phyloP scores from a whole-genome alignment of 2,329 filamentous ascomycete species.

The Dothistroma septosporum region DNA sequence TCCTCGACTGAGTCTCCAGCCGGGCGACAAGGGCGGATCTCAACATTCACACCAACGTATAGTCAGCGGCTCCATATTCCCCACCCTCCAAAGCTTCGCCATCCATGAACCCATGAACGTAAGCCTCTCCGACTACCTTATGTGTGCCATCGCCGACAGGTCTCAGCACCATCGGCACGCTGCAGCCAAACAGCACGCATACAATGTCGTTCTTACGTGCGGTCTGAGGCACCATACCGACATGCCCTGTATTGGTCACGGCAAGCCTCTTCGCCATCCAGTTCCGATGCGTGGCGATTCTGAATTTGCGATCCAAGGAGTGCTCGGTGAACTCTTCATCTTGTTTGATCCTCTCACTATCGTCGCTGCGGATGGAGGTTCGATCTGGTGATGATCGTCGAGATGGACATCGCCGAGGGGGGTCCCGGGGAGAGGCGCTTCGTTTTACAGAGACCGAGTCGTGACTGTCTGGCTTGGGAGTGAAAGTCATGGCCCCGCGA shows the following conservation, averaged over 20 bases:
- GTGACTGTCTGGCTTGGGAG: too few species aligned
- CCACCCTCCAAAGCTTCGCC: background rate
- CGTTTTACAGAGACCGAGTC: too few species aligned
- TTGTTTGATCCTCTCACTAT: background rate
- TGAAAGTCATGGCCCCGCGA: too few species aligned
- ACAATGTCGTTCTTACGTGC: background rate
- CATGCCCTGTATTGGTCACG: background rate
- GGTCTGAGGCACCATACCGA: background rate
- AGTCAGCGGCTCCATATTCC: background rate
- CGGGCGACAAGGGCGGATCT: background rate
- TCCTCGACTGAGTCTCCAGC: too few species aligned
- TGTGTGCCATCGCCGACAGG: background rate
- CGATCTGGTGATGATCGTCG: background rate
- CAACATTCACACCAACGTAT: background rate
- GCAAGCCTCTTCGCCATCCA: background rate
- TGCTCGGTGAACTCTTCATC: background rate
- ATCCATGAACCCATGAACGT: background rate
- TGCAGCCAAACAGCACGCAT: background rate
- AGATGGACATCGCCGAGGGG: too few species aligned
- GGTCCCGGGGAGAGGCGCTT: too few species aligned
- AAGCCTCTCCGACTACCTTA: background rate
- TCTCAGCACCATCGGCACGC: background rate
- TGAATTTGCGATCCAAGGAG: background rate
- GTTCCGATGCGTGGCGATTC: background rate
- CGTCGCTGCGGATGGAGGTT: background rate